These are phyloP conservation scores for Phytophthora agathidicida DNA, from an alignment of 352 stramenopile genomes.

Conservation along the genomic window DNA sequence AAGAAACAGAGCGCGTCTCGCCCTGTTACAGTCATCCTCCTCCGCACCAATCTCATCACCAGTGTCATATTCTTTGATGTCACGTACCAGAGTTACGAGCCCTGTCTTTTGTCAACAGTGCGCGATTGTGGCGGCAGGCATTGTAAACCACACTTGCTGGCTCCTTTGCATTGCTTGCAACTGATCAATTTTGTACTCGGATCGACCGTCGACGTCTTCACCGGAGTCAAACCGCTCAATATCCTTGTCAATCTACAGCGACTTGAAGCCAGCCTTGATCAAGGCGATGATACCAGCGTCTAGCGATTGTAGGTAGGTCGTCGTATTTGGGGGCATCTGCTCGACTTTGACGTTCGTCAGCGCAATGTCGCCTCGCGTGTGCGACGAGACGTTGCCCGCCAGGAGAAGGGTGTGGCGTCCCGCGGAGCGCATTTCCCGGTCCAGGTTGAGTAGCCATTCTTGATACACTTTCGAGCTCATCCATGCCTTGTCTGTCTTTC, in stretches of 20 bases:
- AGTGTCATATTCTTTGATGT: not conserved
- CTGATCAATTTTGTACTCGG: not conserved
- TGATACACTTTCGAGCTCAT: slow-evolving; percentile 1
- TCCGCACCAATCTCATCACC: not conserved
- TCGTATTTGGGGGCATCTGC: not conserved
- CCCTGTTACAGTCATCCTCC: not conserved
- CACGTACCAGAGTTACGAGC: not conserved
- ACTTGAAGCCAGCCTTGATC: not conserved
- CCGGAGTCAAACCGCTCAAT: not conserved
- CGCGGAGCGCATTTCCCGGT: not conserved
- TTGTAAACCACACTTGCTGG: not conserved
- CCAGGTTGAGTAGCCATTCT: not conserved
- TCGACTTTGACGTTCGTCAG: not conserved
- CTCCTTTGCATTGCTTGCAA: not conserved
- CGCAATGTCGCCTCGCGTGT: not conserved
- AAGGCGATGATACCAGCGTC: slow-evolving; percentile 1
- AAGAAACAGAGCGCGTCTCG: too few relatives aligned
- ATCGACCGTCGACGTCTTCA: not conserved
- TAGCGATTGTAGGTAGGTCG: not conserved
- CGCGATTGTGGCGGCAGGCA: not conserved
- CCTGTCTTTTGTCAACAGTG: slow-evolving; percentile 4
- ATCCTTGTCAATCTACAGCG: not conserved
- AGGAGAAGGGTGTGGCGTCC: not conserved
- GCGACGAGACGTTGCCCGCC: not conserved
- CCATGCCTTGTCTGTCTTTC: slow-evolving; percentile 1